phyloP scores from a whole-genome alignment of 23 red algal genomes.

The Chondrus crispus region DNA sequence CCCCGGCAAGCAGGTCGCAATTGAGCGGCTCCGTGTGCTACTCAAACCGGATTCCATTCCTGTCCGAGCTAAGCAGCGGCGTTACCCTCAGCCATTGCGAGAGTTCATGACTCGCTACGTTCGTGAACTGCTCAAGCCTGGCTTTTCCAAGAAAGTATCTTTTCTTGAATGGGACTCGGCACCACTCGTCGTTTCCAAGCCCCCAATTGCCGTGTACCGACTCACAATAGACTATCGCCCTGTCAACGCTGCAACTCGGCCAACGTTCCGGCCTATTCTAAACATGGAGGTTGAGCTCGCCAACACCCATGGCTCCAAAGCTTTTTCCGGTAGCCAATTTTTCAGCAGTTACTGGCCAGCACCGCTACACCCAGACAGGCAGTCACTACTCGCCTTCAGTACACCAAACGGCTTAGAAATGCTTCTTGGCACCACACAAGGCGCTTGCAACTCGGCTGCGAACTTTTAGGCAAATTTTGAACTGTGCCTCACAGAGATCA shows the following conservation, averaged over 20 bases:
- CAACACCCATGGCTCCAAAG: not conserved
- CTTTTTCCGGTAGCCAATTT: not conserved
- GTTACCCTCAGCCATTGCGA: not conserved
- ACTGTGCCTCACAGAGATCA: not conserved
- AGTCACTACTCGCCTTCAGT: not conserved
- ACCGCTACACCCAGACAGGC: not conserved
- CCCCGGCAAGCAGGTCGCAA: not conserved
- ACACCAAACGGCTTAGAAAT: not conserved
- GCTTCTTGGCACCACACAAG: not conserved
- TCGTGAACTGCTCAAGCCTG: not conserved
- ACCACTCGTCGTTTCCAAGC: constrained; percentile 10
- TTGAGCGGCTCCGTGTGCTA: not conserved
- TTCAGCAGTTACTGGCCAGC: not conserved
- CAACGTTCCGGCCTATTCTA: constrained; percentile 2
- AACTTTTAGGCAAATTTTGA: constrained; percentile 7
- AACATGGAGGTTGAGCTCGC: not conserved
- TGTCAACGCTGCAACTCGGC: not conserved
- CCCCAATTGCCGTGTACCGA: not conserved
- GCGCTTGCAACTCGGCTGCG: not conserved
- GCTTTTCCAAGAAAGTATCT: not conserved
- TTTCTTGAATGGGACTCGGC: not conserved
- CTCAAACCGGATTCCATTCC: not conserved
- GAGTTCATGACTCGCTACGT: constrained; percentile 9
- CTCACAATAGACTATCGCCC: not conserved
- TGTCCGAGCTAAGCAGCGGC: not conserved